Evolutionary conservation across 2,329 filamentous ascomycete species (phyloP), one percentile per base, ranked within the genome.

Genomic region (Aschersonia sp.): DNA sequence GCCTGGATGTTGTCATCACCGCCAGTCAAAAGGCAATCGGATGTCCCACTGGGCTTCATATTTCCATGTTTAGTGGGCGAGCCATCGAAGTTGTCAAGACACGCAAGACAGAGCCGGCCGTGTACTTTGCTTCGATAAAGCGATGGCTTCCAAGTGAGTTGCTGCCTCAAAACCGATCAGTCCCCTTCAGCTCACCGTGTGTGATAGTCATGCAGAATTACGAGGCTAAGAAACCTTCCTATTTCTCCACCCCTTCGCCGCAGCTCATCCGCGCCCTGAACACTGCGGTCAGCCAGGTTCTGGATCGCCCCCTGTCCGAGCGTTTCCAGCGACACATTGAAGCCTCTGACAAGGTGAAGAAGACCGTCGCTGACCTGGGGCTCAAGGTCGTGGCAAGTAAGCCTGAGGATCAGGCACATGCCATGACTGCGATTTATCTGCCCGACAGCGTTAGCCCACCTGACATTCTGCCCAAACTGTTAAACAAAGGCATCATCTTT

Each of bases 21-120:
- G 92, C 92, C 51, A 88, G 85, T 52, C 92, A 98, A 63, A 98
- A 98, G 74, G 92, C 87, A 55, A 95, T 98, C 58, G 92, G 92
- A 49, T 90, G 86, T 64, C 92, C 92, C 4, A 92, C 92, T 33
- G 92, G 92, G 55, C 75, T 98, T 53, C 94, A 85, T 58, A 96
- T 98, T 61, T 79, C 92, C 55, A 94, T 96, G 82, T 87, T 86
- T 59, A 96, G 89, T 59, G 87, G 84, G 51, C 81, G 85, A 54
- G 90, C 92, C 42, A 85, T 98, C 56, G 75, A 92, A 59, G 71
- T 72, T 9, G 85, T 94, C 67, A 79, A 90, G 67, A 76, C 73
- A 57, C 79, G 92, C 62, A 90, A 90, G 72, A 82, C 80, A 9
- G 83, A 84, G 10, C 86, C 89, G 1, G 76, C 80, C 22, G 85